Conservation (phyloP, 192 early-diverging fungal species). For the Mortierella antarctica region DNA sequence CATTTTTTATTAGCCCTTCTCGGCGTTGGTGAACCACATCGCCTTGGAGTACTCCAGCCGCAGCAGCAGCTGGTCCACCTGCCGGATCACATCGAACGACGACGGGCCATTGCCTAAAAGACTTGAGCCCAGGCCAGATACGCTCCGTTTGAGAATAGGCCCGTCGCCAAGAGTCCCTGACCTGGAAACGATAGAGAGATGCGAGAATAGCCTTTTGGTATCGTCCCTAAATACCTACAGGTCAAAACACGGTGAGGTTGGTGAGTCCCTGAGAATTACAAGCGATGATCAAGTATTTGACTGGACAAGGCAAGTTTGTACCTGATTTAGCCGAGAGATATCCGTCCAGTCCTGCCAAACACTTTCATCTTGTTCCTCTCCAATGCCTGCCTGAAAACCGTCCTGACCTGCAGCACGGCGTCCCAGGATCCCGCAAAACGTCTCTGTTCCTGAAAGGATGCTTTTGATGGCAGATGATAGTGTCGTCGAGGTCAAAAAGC, state of each 20-base stretch:
- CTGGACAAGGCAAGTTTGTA: not conserved
- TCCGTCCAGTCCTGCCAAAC: conserved; percentile 47
- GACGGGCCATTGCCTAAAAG: conserved; percentile 26
- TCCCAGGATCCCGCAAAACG: conserved; percentile 26
- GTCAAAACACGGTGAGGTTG: not conserved
- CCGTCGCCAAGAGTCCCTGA: conserved; percentile 33
- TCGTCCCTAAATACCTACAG: conserved; percentile 30
- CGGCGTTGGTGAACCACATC: conserved; percentile 22
- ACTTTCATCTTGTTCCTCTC: conserved; percentile 25
- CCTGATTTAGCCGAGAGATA: conserved; percentile 25
- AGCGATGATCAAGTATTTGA: not conserved
- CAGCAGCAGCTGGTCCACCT: conserved; percentile 40
- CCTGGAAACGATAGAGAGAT: conserved; percentile 24
- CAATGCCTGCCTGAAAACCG: conserved; percentile 29
- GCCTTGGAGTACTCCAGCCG: conserved; percentile 43
- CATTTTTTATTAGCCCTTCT: too few species aligned
- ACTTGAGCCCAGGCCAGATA: conserved; percentile 32
- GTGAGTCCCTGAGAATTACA: not conserved
- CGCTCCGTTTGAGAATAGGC: conserved; percentile 26
- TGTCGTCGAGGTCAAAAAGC: conserved; percentile 21
- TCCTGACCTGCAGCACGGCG: conserved; percentile 49
- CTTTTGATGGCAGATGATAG: conserved; percentile 16
- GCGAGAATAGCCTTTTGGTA: conserved; percentile 13
- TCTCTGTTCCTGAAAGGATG: conserved; percentile 13
- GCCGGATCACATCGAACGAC: conserved; percentile 27